Percentiles rank a stretch among this genome's conserved stretches.
Conservation (phyloP, 139 green algal species). For the Coelastrella sp. region DNA sequence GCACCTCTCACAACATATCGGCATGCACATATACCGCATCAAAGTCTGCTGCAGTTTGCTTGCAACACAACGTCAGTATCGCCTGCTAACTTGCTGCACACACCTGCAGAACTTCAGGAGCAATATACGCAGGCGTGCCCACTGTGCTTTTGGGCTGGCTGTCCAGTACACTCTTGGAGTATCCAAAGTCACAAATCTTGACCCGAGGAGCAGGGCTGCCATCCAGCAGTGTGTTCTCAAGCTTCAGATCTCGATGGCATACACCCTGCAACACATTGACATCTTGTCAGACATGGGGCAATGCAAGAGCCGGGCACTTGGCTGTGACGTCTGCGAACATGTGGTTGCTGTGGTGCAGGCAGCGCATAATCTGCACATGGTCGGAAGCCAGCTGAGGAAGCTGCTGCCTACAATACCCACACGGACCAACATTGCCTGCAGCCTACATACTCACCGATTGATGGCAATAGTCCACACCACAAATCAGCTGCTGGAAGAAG, state of each 20-base stretch:
- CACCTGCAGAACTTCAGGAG: conserved; percentile 75
- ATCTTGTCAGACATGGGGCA: too few species aligned
- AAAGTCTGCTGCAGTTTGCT: neutral
- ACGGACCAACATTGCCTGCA: neutral
- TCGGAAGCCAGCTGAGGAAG: conserved; percentile 83
- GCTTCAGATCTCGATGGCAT: conserved; percentile 97
- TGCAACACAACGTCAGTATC: neutral
- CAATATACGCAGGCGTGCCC: conserved; percentile 99
- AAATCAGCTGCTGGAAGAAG: conserved; percentile 99
- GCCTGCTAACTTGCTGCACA: neutral
- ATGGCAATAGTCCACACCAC: conserved; percentile 96
- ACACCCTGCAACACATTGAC: conserved; percentile 76
- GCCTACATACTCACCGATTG: conserved; percentile 60
- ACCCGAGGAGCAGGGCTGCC: conserved; percentile 82
- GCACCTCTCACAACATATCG: too few species aligned
- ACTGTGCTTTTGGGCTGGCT: conserved; percentile 98
- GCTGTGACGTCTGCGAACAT: neutral
- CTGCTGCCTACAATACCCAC: conserved; percentile 74
- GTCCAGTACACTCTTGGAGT: conserved; percentile 89
- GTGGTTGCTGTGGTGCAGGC: conserved; percentile 94
- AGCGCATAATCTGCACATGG: conserved; percentile 89
- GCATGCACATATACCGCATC: too few species aligned
- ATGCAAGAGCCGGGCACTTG: neutral
- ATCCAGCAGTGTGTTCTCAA: conserved; percentile 99
- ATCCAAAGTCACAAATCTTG: conserved; percentile 99